Base-by-base conservation (phyloP, 1,284 basidiomycete species). In the Fomitopsis schrenkii region DNA sequence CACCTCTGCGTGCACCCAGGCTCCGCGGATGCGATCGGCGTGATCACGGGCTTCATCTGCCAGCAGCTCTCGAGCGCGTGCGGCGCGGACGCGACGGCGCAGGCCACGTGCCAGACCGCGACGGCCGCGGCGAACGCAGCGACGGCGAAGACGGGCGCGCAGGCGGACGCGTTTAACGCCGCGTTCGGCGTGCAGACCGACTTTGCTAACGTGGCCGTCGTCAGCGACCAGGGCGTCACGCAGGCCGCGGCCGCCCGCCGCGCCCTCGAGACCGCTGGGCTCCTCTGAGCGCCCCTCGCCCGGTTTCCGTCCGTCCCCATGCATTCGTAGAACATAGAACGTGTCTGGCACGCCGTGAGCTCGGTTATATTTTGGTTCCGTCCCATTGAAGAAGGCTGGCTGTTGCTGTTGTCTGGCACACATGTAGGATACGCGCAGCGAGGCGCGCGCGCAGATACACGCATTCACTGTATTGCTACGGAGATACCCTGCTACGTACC, bases 91-190 rank as follows among this genome's bases (percentile, higher is more conserved):
- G 73, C 75, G 55, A 80, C 81, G n/a, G 84, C 83, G 1, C 79
- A 81, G 67, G 76, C 70, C 30, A 82, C 80, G 33, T 86, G 84
- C 63, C 70, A 70, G 38, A 70, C 64, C 4, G 83, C 82, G 4
- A 57, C 66, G 28, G 65, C 77, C 42, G 83, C 83, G 57, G 81
- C 82, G 0, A 67, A 72, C 62, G 70, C 78, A 45, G 75, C 70
- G 19, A 65, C 80, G 3, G 70, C 74, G 3, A 78, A 78, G 68
- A 80, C 78, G 45, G 84, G 84, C 66, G 79, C 72, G 6, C 81
- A 83, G 66, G 84, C 84, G 33, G 84, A 86, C 69, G 78, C 77
- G 2, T 86, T 85, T 78, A 86, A 86, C 72, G 78, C 76, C 26
- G 80, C 72, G 33, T 85, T 85, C 64, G 82, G 81, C 22, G 80